Conservation (phyloP, 768 basidiomycete species). For the Pleurotus tuoliensis region DNA sequence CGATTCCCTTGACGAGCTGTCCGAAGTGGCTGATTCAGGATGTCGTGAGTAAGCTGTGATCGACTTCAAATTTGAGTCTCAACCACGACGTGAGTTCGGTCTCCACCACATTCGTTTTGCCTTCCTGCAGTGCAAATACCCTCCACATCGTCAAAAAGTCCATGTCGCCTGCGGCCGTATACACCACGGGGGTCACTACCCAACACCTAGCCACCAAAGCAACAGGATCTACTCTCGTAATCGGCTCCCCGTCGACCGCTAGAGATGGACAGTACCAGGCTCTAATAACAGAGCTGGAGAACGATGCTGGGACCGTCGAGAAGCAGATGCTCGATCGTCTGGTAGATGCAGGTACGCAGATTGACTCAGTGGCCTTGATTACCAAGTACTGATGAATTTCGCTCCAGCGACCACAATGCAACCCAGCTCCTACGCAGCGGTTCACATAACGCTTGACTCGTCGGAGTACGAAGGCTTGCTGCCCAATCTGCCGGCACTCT, state of each 20-base stretch:
- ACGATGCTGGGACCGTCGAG: constrained; percentile 38
- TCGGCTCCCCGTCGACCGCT: constrained; percentile 77
- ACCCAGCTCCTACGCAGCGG: constrained; percentile 54
- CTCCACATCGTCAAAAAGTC: background rate
- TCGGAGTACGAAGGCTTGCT: constrained; percentile 58
- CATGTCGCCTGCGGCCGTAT: constrained; percentile 66
- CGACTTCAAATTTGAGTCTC: background rate
- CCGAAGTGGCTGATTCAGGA: background rate
- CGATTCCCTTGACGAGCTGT: background rate
- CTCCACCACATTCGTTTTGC: background rate
- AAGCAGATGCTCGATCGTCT: constrained; percentile 81
- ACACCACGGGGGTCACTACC: constrained; percentile 16
- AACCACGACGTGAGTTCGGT: background rate
- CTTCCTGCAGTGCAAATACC: background rate
- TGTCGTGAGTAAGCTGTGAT: constrained; percentile 6
- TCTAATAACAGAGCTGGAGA: constrained; percentile 26
- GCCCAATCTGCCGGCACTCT: constrained; percentile 49
- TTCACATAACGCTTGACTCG: constrained; percentile 63
- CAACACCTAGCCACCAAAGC: constrained; percentile 15
- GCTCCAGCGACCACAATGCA: constrained; percentile 53
- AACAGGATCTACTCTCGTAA: constrained; percentile 58
- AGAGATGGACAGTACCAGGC: constrained; percentile 77
- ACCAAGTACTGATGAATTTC: constrained; percentile 1
- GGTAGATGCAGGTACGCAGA: constrained; percentile 66
- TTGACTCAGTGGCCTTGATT: constrained; percentile 8